Evolutionary conservation across 805 yeast genomes (phyloP).

Genomic region (Sugiyamaella qingdaonensis): DNA sequence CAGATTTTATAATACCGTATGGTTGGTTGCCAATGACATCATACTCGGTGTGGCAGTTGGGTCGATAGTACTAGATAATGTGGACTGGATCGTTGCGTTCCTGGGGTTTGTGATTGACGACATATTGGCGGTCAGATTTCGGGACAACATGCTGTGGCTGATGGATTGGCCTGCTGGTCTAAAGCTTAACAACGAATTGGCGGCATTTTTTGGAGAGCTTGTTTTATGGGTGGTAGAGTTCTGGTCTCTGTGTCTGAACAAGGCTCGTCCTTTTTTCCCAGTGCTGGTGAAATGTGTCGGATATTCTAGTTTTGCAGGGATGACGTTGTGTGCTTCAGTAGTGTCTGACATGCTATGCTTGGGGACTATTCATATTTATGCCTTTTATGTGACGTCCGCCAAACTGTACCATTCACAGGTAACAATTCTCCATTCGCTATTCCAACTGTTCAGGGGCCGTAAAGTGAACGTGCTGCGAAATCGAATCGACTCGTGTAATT

Average conservation of each 20-base stretch:
- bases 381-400: constrained; percentile 76
- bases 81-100: constrained; percentile 25
- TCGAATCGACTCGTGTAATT: constrained; percentile 80
- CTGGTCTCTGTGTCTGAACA: constrained; percentile 42
- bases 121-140: constrained; percentile 44
- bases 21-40: constrained; percentile 83
- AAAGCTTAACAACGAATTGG: constrained; percentile 81
- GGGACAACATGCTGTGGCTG: constrained; percentile 59
- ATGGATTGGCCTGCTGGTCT: constrained; percentile 92
- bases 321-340: constrained; percentile 64
- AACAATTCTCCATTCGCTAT: constrained; percentile 62
- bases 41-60: constrained; percentile 65
- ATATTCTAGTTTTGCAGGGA: constrained; percentile 50
- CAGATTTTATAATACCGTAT: constrained; percentile 77
- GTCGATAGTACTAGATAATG: constrained; percentile 41
- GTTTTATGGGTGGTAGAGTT: constrained; percentile 78
- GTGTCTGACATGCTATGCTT: constrained; percentile 60
- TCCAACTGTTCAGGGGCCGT: constrained; percentile 83
- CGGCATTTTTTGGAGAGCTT: constrained; percentile 79
- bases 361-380: constrained; percentile 63
- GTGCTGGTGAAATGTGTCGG: constrained; percentile 34
- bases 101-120: constrained; percentile 36
- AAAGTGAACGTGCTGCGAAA: constrained; percentile 78
- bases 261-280: constrained; percentile 32
- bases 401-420: constrained; percentile 75